Percentiles rank a stretch among this genome's conserved stretches.
Conservation (phyloP, 805 yeast species). For the Lachancea fermentati region DNA sequence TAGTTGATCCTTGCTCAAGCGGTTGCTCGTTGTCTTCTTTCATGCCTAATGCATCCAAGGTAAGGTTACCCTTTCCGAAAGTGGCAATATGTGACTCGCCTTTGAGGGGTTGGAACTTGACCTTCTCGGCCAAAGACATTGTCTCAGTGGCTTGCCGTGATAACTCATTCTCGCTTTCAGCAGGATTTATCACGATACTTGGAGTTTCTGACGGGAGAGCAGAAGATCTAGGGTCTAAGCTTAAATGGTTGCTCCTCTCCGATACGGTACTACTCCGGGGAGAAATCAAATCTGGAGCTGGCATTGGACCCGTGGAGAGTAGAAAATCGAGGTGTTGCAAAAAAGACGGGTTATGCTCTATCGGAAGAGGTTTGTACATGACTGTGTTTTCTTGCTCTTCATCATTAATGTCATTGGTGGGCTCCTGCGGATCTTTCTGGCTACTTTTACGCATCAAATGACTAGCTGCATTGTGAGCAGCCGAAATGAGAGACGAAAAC, state of each 20-base stretch:
- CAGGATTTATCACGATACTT: slow-evolving; percentile 1
- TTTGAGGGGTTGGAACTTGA: slow-evolving; percentile 33
- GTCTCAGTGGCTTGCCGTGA: slow-evolving; percentile 18
- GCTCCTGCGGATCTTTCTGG: slow-evolving; percentile 3
- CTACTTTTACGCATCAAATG: slow-evolving; percentile 13
- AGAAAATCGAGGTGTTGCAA: slow-evolving; percentile 35
- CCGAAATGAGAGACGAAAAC: slow-evolving; percentile 39
- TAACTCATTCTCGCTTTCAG: slow-evolving; percentile 6
- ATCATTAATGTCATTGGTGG: background rate
- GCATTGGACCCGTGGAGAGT: slow-evolving; percentile 17
- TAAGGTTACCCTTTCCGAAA: slow-evolving; percentile 50
- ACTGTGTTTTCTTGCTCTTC: background rate
- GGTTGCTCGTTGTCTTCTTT: background rate
- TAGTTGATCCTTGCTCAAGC: slow-evolving; percentile 1
- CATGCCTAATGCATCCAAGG: slow-evolving; percentile 32
- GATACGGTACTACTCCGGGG: background rate
- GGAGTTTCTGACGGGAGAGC: slow-evolving; percentile 3
- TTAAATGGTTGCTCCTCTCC: background rate
- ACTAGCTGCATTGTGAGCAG: slow-evolving; percentile 44
- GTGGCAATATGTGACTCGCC: slow-evolving; percentile 43
- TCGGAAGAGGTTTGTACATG: background rate
- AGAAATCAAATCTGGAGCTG: background rate
- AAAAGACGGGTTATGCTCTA: slow-evolving; percentile 24
- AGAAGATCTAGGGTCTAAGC: background rate
- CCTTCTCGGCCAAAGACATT: slow-evolving; percentile 16